Conservation (phyloP, 164 flowering plant genomes). For the Aristolochia californica region DNA sequence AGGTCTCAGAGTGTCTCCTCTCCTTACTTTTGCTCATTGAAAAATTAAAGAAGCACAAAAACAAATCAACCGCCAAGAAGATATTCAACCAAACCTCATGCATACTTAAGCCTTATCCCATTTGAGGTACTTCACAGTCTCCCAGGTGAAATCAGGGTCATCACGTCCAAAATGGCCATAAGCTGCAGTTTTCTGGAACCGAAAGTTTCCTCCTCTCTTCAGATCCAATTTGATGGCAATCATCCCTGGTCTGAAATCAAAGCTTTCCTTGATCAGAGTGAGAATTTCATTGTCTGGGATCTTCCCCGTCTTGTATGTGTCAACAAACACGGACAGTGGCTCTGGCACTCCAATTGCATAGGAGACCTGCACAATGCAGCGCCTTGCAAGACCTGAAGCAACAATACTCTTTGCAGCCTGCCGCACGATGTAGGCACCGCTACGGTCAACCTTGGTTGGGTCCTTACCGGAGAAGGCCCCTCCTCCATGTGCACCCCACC, state of each 20-base stretch:
- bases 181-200: slow-evolving; percentile 67
- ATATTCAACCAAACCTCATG: not conserved
- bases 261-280: slow-evolving; percentile 46
- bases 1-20: too few relatives aligned
- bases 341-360: slow-evolving; percentile 68
- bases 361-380: slow-evolving; percentile 61
- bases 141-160: slow-evolving; percentile 45
- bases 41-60: too few relatives aligned
- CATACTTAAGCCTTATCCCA: slow-evolving; percentile 17
- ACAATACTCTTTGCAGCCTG: slow-evolving; percentile 71
- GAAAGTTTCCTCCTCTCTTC: slow-evolving; percentile 51
- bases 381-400: slow-evolving; percentile 51
- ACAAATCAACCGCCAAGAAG: too few relatives aligned
- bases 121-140: slow-evolving; percentile 39
- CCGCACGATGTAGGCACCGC: slow-evolving; percentile 59
- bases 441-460: slow-evolving; percentile 69
- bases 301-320: slow-evolving; percentile 48
- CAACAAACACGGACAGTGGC: slow-evolving; percentile 55
- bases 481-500: slow-evolving; percentile 78
- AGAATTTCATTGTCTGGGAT: slow-evolving; percentile 51
- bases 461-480: slow-evolving; percentile 76
- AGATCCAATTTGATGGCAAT: slow-evolving; percentile 50
- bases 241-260: slow-evolving; percentile 65
- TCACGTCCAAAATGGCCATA: slow-evolving; percentile 48
- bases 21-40: too few relatives aligned